Base-by-base conservation (phyloP, 371 early-diverging fungal species). In the Dichotomocladium elegans region DNA sequence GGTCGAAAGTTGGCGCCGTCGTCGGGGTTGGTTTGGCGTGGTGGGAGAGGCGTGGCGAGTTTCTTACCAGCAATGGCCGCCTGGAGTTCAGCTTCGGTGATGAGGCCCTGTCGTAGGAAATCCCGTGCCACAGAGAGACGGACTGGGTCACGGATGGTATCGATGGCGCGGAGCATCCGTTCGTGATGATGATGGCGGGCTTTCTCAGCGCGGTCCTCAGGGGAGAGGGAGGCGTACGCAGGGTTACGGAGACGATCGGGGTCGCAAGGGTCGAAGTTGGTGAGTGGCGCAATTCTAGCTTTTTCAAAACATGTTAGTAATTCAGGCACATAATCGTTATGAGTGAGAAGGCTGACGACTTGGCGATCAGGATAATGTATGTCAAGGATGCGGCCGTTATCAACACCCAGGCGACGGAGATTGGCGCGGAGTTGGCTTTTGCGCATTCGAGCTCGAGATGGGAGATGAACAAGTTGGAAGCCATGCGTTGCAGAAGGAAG, bases 181-280 rank as follows among this genome's bases (percentile, higher is more conserved):
- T 31, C 22, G 25, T 22, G 7, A 17, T 53, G 46, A 19, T 15
- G 33, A 3, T 34, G 26, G 17, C 14, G 15, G 9, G 48, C 48
- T 1, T 5, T 26, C 1, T 26, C 28, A 2, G 4, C 11, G 4
- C 45, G 37, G n/a, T 51, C 40, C 1, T 7, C 22, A 14, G 3
- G 3, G 21, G 34, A 19, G 0, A 35, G 47, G 25, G 9, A 17
- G 2, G 44, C 40, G 35, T 40, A 46, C 15, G 50, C 45, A n/a
- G 59, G 59, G 27, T 59, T 50, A 1, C 25, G 21, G 24, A 59
- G 29, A 15, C 37, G 25, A 0, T 1, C 10, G 6, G 53, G 59
- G 37, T 53, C 49, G 7, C 34, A n/a, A 10, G 59, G 50, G 33
- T 53, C 44, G 21, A 48, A 52, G 19, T 48, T 24, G 10, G n/a